Evolutionary conservation across 108 stramenopile genomes (phyloP), one percentile per base, ranked within the genome.

Genomic region (Conticribra weissflogii): DNA sequence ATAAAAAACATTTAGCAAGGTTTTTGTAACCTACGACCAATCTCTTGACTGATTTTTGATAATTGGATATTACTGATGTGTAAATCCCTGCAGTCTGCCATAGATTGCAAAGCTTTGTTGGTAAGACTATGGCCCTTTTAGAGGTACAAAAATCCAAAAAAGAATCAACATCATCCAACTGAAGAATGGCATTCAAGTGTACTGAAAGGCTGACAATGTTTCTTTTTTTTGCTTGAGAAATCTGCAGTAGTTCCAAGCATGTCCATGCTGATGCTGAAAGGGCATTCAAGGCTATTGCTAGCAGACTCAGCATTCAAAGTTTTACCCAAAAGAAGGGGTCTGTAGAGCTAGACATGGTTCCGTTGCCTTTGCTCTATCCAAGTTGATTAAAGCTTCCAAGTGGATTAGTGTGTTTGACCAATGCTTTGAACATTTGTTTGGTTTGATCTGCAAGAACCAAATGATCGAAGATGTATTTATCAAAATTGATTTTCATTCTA

Each of bases 291-390:
- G 12, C 71, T 12, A 59, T 90, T 86, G 3, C 83, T 72, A 14
- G 86, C 58, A 0, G 85, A 86, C 56, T 90, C 89, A 28, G 89
- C 89, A 7, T 86, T 90, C 2, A 90, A 62, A 0, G 89, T 90
- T 59, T 90, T 90, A 0, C 89, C 89, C 21, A 57, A 58, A 8
- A 86, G 86, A 12, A 86, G 85, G 12, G 76, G 74, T 0, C 89
- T 85, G 48, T 87, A 84, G 64, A 90, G 45, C 32, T 87, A 51
- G 87, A 87, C 1, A 86, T 77, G 14, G 63, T 65, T 3, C 85
- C 89, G 21, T 83, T 63, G 22, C 88, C 88, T 52, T 90, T 90
- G 3, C 89, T 86, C 51, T 63, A 45, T 19, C 87, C 61, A n/a
- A 90, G 23, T 68, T 90, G 86, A 45, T 83, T 79, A 59, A 86